A percentile compares a stretch with the other conserved stretches of the same genome.
These are phyloP conservation scores for Excoecaria cochinchinensis DNA, from an alignment of 345 rosid species.

Conservation along the genomic window DNA sequence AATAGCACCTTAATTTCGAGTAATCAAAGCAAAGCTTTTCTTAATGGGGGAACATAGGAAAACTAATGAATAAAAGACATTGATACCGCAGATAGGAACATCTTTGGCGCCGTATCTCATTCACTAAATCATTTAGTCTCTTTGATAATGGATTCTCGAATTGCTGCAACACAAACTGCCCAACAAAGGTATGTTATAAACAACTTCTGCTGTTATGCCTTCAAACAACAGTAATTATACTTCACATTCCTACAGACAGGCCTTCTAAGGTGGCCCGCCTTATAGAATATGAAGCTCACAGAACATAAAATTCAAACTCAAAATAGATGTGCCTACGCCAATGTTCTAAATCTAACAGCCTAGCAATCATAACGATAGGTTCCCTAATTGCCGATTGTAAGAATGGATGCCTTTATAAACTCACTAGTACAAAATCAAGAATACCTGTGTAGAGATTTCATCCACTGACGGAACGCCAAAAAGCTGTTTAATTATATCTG, in stretches of 20 bases:
- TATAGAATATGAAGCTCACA: neutral
- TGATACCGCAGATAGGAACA: conserved; percentile 73
- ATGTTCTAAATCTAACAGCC: neutral
- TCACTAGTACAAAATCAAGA: neutral
- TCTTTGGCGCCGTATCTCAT: conserved; percentile 77
- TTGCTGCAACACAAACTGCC: conserved; percentile 68
- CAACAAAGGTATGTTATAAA: neutral
- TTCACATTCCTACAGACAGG: neutral
- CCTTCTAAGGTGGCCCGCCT: neutral
- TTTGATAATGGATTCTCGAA: conserved; percentile 68
- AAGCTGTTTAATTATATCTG: conserved; percentile 55
- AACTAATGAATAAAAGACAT: neutral
- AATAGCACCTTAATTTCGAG: neutral
- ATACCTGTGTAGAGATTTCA: conserved; percentile 69
- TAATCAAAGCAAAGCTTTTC: neutral
- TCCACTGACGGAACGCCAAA: conserved; percentile 54
- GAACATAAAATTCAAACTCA: neutral
- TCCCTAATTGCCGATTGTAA: neutral
- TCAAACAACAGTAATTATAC: neutral
- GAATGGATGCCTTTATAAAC: neutral
- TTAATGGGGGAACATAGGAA: neutral
- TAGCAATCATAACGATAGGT: neutral
- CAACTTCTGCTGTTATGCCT: neutral
- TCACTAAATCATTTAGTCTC: conserved; percentile 69
- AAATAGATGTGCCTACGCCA: neutral